A percentile compares a stretch with the other conserved stretches of the same genome.
phyloP scores from a whole-genome alignment of 345 rosid species.

The Geranium rotundifolium region DNA sequence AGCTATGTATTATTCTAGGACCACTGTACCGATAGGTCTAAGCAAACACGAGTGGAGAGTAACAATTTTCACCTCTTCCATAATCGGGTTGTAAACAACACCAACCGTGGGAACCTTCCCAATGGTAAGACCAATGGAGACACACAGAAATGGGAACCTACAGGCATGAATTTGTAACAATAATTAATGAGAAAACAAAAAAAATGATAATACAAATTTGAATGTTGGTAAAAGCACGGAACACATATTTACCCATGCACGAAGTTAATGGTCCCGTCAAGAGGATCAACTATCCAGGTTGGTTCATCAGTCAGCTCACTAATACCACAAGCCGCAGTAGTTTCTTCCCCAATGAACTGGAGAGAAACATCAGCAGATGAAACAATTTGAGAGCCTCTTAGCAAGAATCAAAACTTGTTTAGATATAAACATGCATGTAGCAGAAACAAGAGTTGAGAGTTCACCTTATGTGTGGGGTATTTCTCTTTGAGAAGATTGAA shows the following conservation, averaged over 20 bases:
- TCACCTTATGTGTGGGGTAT: slow-evolving; percentile 68
- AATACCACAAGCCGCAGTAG: slow-evolving; percentile 72
- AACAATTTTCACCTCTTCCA: slow-evolving; percentile 60
- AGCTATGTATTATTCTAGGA: too few species aligned
- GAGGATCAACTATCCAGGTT: slow-evolving; percentile 98
- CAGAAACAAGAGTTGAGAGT: background rate
- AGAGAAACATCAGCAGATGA: slow-evolving; percentile 3
- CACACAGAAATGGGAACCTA: slow-evolving; percentile 84
- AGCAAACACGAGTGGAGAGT: too few species aligned
- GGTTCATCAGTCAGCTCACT: slow-evolving; percentile 84
- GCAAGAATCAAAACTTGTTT: background rate
- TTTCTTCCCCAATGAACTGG: slow-evolving; percentile 95
- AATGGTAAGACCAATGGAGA: slow-evolving; percentile 85
- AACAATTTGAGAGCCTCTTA: slow-evolving; percentile 2
- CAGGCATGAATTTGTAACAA: slow-evolving; percentile 5
- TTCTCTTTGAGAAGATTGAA: slow-evolving; percentile 63
- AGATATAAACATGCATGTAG: background rate
- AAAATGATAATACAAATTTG: background rate
- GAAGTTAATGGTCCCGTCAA: slow-evolving; percentile 97
- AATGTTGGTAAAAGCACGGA: slow-evolving; percentile 4
- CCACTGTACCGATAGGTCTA: too few species aligned
- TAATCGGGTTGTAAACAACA: slow-evolving; percentile 85
- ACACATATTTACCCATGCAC: slow-evolving; percentile 65
- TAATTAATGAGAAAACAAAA: slow-evolving; percentile 1
- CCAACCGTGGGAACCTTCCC: slow-evolving; percentile 76